Base-by-base conservation (phyloP, 2,329 filamentous ascomycete species). In the Claviceps spartinae region DNA sequence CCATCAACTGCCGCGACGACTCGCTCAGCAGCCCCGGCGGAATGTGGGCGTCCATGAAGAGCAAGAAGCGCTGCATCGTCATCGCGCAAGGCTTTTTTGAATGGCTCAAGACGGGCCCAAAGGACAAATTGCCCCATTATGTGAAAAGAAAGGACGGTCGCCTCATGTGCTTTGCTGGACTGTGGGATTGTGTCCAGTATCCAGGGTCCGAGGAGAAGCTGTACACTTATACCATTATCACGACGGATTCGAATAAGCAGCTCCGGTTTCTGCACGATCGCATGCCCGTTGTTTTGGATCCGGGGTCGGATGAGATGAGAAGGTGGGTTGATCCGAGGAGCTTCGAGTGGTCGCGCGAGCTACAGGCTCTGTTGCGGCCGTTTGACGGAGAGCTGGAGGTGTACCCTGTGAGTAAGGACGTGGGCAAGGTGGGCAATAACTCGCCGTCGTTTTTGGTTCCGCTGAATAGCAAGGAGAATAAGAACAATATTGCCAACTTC, bases 1-100 rank as follows among this genome's bases (percentile, higher is more conserved):
- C 89, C 0, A 97, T 97, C 67, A 97, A 98, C 68, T 97, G 91
- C 65, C 83, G 91, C 3, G 87, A 91, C 62, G 91, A 97, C 67
- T 93, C 88, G 1, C 72, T 97, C 20, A 74, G 79, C 5, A 78
- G 83, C 9, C 76, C 84, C 8, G 79, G 82, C 5, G 89, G 90
- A 11, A 86, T 97, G 82, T 97, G 93, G 93, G 85, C 79, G 43
- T 81, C 79, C 1, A 94, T 97, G 86, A 96, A 96, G 70, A 81
- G 83, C 55, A 80, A 78, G 59, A 95, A 96, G 69, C 77, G 93
- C 34, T 97, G 93, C 65, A 74, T 97, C 22, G 81, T 97, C 9
- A 64, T 95, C 5, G 89, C 87, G 9, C 85, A 96, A 67, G 93
- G 93, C 1, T 98, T 97, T 67, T 98, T 88, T 62, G 93, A 98